A percentile compares a stretch with the other conserved stretches of the same genome.
Evolutionary conservation across 140 eudicot species (phyloP).

Genomic region (Stevia rebaudiana): DNA sequence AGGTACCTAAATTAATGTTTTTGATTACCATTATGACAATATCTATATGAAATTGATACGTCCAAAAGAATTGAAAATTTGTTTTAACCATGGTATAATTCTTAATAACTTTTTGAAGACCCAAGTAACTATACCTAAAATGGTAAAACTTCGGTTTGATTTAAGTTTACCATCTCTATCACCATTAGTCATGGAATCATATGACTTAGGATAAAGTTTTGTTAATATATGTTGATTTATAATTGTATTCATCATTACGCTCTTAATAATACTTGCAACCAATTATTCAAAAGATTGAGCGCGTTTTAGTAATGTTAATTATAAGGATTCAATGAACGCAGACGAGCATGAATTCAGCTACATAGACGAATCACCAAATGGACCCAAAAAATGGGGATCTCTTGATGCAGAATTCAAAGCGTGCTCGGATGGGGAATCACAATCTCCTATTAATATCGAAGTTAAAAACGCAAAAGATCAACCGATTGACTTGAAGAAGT

Average conservation of each 20-base stretch:
- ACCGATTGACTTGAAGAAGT: conserved; percentile 10
- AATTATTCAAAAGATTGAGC: not conserved
- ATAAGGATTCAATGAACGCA: conserved; percentile 1
- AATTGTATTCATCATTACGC: not conserved
- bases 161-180: not conserved
- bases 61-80: not conserved
- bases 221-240: not conserved
- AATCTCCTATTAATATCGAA: conserved; percentile 50
- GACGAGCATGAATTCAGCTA: conserved; percentile 34
- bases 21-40: not conserved
- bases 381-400: conserved; percentile 52
- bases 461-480: conserved; percentile 3
- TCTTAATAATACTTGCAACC: not conserved
- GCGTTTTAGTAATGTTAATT: not conserved
- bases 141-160: not conserved
- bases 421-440: conserved; percentile 42
- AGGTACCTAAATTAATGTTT: not conserved
- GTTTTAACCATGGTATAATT: not conserved
- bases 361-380: conserved; percentile 12
- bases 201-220: not conserved
- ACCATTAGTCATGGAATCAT: not conserved
- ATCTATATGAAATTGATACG: not conserved
- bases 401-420: conserved; percentile 28
- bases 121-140: conserved; percentile 1
- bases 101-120: not conserved